Evolutionary conservation across 1,284 basidiomycete genomes (phyloP).

Genomic region (Ustilago tritici): DNA sequence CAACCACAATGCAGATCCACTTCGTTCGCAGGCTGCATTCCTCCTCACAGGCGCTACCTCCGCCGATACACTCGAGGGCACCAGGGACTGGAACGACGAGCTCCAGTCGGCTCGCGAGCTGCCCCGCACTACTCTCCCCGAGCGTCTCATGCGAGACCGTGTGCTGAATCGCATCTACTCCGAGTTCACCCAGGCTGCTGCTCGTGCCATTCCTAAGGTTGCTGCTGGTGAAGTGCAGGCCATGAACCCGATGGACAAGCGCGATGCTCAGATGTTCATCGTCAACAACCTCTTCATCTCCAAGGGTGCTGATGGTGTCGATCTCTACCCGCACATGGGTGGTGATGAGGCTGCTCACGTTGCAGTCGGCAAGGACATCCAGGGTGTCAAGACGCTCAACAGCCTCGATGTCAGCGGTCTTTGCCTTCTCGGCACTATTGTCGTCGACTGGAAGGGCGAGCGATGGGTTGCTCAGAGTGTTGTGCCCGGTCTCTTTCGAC

Average conservation of each 20-base stretch:
- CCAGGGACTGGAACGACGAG: constrained; percentile 76
- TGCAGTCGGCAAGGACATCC: constrained; percentile 75
- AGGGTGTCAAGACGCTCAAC: constrained; percentile 73
- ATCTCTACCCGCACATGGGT: constrained; percentile 73
- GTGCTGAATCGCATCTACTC: constrained; percentile 73
- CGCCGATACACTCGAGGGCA: constrained; percentile 73
- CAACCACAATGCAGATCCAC: constrained; percentile 71
- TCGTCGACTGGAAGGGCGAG: constrained; percentile 75
- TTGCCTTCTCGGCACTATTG: constrained; percentile 71
- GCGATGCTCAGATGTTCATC: constrained; percentile 74
- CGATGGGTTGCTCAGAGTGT: constrained; percentile 75
- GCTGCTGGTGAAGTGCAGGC: constrained; percentile 73
- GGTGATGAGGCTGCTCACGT: constrained; percentile 75
- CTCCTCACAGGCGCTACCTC: constrained; percentile 73
- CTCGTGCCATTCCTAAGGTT: constrained; percentile 73
- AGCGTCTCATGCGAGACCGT: constrained; percentile 74
- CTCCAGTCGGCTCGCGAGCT: constrained; percentile 74
- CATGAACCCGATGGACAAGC: constrained; percentile 75
- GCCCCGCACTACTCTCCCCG: constrained; percentile 72
- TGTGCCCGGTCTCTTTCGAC: constrained; percentile 74
- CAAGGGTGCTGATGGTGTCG: constrained; percentile 74
- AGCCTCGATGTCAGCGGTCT: constrained; percentile 72
- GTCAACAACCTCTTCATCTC: constrained; percentile 75
- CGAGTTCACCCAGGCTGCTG: constrained; percentile 74
- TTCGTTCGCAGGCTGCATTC: constrained; percentile 74